These are phyloP conservation scores for Arctium minus DNA, from an alignment of 129 eudicot species.

Conservation along the genomic window DNA sequence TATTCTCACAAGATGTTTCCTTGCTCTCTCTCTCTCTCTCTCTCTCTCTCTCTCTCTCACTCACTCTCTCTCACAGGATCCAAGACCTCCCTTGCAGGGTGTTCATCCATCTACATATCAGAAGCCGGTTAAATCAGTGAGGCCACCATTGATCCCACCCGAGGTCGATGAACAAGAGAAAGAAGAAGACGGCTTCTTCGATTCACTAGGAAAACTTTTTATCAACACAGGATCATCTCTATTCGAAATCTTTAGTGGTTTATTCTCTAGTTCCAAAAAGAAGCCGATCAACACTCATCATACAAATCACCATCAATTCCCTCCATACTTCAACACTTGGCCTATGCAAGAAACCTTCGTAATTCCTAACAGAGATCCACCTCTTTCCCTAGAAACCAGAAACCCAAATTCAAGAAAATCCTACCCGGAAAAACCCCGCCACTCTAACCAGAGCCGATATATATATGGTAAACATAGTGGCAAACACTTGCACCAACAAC, in stretches of 20 bases:
- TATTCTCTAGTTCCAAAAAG: slow-evolving; percentile 42
- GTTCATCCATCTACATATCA: slow-evolving; percentile 44
- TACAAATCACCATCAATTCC: slow-evolving; percentile 33
- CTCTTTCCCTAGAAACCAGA: slow-evolving; percentile 44
- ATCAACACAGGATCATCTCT: slow-evolving; percentile 44
- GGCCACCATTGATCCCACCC: slow-evolving; percentile 54
- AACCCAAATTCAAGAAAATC: slow-evolving; percentile 42
- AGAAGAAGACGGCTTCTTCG: slow-evolving; percentile 54
- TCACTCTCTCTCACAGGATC: slow-evolving; percentile 29
- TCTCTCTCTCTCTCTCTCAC: too few relatives aligned
- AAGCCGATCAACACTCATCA: slow-evolving; percentile 23
- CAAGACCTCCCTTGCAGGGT: slow-evolving; percentile 22
- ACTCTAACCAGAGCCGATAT: slow-evolving; percentile 35
- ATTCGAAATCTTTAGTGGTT: slow-evolving; percentile 39
- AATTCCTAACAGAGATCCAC: slow-evolving; percentile 45
- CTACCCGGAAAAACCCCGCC: slow-evolving; percentile 33
- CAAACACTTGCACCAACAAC: slow-evolving; percentile 29
- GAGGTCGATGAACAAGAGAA: slow-evolving; percentile 60
- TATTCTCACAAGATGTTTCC: not conserved
- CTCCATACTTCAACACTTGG: slow-evolving; percentile 37
- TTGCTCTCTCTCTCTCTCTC: too few relatives aligned
- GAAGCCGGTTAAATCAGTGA: slow-evolving; percentile 33
- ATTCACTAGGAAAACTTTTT: slow-evolving; percentile 46
- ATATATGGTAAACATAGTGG: slow-evolving; percentile 30
- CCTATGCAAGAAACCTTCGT: slow-evolving; percentile 55